Base-by-base conservation (phyloP, 2,329 filamentous ascomycete species). In the Colletotrichum acutatum region DNA sequence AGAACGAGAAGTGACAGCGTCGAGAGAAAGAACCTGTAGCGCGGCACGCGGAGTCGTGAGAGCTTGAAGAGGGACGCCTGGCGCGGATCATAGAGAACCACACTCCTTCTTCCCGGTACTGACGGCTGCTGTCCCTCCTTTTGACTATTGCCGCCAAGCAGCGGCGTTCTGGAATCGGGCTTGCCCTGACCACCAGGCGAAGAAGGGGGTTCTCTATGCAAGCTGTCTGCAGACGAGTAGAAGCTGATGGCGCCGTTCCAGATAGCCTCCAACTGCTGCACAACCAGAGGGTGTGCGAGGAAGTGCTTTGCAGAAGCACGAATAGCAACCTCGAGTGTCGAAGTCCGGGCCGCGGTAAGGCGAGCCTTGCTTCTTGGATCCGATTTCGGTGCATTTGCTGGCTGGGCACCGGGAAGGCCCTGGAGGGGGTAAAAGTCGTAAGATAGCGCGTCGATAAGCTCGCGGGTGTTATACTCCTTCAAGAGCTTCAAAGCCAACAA, bases 221-320 rank as follows among this genome's bases (percentile, higher is more conserved):
- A 85, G 75, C 90, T 93, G 81, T 98, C 95, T 5, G 95, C 94
- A 14, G 93, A 91, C 1, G 95, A 97, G 82, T 98, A 95, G 79
- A 98, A 98, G 76, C 97, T 95, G 76, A 98, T 97, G 22, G 94
- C 96, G 32, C 96, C 96, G 24, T 95, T 96, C 96, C 96, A 98
- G 74, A 98, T 98, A 57, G 95, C 95, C 82, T 98, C 95, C n/a
- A 98, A 87, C 80, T 98, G 95, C 81, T 97, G 95, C 9, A 98
- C 93, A 0, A 98, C 95, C 4, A 98, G 86, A 0, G 96, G 95
- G 79, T 98, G 95, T 9, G 96, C 93, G 5, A 98, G 87, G 77
- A 98, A 97, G 77, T 95, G 93, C 83, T 98, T 98, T 26, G 96
- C 94, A 75, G 95, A 95, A 24, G 95, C 95, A 76, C 95, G 91